Base-by-base conservation (phyloP, 441 rosid species). In the Euphorbia celastroides region DNA sequence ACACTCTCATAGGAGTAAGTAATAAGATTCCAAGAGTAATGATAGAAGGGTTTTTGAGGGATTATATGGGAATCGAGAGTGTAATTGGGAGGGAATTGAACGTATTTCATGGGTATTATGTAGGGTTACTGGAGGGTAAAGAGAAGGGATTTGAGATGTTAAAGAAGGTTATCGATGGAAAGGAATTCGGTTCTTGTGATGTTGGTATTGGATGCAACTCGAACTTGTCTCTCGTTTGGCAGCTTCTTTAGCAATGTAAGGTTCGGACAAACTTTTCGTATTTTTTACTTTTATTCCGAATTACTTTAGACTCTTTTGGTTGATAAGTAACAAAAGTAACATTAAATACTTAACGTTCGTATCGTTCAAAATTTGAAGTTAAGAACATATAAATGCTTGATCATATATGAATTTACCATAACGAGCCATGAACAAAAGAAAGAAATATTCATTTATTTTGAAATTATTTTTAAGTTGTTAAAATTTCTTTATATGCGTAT, bases 11-110 rank as follows among this genome's bases (percentile, higher is more conserved):
- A 27, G 92, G 78, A 16, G 80, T 86, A 50, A 83, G 83, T 59
- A 75, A 68, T 59, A 75, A 70, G 28, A 66, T 89, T 73, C 96
- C 96, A 6, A 81, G 74, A 48, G 51, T 84, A 20, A 87, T 83
- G 96, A 77, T 87, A 48, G 89, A 87, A 68, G 74, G 75, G 41
- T 85, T 89, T 69, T 66, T 87, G 69, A 76, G 60, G 69, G 87
- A 89, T 59, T 80, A 80, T 59, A 63, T 89, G 66, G 81, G 84
- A 55, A 77, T 81, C 63, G 84, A 86, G 52, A 65, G 59, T 57
- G 85, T 82, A 57, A 48, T 80, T 7, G 91, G 83, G 5, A 82
- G 85, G 71, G 87, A 83, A 44, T 62, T 87, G 70, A 80, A 75
- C 71, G 73, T 57, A 20, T 48, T 78, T 20, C 55, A 57, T 30